Evolutionary conservation across 169 alveolate genomes (phyloP), one percentile per base, ranked within the genome.

Genomic region (Plasmodium falciparum): DNA sequence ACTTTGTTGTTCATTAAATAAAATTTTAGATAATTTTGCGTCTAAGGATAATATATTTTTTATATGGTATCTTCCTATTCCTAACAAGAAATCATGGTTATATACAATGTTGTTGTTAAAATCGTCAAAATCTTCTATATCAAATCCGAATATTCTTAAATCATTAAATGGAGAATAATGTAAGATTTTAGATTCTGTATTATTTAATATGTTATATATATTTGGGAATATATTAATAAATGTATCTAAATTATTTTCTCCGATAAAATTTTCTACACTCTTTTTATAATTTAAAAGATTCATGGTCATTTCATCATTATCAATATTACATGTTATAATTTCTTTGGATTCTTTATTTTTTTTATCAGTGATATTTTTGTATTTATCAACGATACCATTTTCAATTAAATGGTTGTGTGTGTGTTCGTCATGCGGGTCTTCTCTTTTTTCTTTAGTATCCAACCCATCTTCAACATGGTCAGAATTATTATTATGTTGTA

Each of bases 241-340:
- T 50, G 93, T 72, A 12, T 90, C 88, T 39, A 92, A 73, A 47
- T 92, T 92, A 17, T 61, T 71, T 20, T 88, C 90, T 63, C 95
- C 95, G 43, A 92, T 92, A 73, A 92, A 92, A n/a, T 92, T 76
- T 45, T 83, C 89, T 50, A 92, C 93, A 20, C 94, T 89, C 45
- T 88, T 88, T 22, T 91, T 86, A 65, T 92, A 92, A 70, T 78
- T 78, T 78, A 78, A 61, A 6, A 59, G 71, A 15, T 78, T 78
- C 80, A 78, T 78, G 13, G 89, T 78, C 50, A 78, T 52, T 54
- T 78, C 89, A 50, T 78, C 56, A n/a, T 78, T 54, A 65, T 78
- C 89, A 66, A 66, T 78, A 47, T 78, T 78, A 47, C 74, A 78
- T 13, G 89, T 78, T 78, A 66, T 58, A 56, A 66, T 17, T 65